Percentiles rank a stretch among this genome's conserved stretches.
Evolutionary conservation across 1,139 yeast species (phyloP).

Genomic region (Insectozyma bohioensis): DNA sequence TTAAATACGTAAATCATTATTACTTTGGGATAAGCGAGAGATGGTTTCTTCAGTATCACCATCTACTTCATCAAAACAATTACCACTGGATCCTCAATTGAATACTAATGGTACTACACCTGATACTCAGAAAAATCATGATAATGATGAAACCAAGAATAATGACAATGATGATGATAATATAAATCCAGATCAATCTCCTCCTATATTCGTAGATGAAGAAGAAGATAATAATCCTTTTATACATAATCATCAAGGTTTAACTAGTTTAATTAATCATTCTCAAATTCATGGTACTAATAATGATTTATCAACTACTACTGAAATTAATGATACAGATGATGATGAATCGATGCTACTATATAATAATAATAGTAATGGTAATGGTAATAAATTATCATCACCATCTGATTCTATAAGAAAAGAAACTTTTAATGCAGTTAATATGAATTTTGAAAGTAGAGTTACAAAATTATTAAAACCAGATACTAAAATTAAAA

Average conservation of each 20-base stretch:
- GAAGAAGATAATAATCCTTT: slow-evolving; percentile 59
- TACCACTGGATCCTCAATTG: too few species aligned
- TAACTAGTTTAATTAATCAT: slow-evolving; percentile 24
- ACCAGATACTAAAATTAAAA: slow-evolving; percentile 33
- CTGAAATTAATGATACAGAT: slow-evolving; percentile 7
- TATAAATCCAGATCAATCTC: too few species aligned
- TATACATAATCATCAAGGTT: slow-evolving; percentile 28
- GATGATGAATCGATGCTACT: slow-evolving; percentile 31
- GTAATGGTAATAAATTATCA: slow-evolving; percentile 8
- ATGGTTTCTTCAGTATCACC: too few species aligned
- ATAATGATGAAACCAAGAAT: too few species aligned
- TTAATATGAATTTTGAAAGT: slow-evolving; percentile 38
- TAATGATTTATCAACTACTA: too few species aligned
- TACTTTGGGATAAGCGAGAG: too few species aligned
- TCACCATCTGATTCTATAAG: slow-evolving; percentile 7
- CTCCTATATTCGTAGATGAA: slow-evolving; percentile 13
- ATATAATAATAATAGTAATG: slow-evolving; percentile 17
- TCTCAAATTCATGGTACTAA: slow-evolving; percentile 1
- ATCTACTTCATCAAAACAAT: too few species aligned
- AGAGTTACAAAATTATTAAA: slow-evolving; percentile 37
- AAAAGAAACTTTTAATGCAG: slow-evolving; percentile 25
- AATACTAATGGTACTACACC: too few species aligned
- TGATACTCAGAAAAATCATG: too few species aligned
- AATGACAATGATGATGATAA: too few species aligned
- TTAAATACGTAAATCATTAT: too few species aligned